phyloP scores from a whole-genome alignment of 1,284 basidiomycete species.

The Agroathelia rolfsii region DNA sequence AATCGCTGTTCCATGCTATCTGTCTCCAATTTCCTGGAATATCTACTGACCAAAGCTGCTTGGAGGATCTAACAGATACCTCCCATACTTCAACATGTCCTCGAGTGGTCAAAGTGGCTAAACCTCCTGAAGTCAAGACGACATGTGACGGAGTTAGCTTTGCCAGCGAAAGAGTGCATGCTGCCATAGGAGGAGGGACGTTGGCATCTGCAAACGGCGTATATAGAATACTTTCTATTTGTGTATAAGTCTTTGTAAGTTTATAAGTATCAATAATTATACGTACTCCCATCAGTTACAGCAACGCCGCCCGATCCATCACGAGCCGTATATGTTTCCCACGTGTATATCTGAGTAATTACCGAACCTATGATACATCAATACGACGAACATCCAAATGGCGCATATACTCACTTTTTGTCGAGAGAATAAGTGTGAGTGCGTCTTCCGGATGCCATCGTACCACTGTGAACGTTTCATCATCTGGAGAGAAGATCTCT shows the following conservation, averaged over 20 bases:
- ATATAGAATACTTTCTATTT: slow-evolving; percentile 61
- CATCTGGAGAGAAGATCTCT: slow-evolving; percentile 41
- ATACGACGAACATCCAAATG: neutral
- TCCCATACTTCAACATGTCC: no score
- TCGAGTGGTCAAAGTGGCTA: no score
- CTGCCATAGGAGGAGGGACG: slow-evolving; percentile 92
- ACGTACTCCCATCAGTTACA: slow-evolving; percentile 84
- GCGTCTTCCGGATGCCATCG: slow-evolving; percentile 85
- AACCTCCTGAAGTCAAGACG: no score
- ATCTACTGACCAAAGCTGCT: no score
- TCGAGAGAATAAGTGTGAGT: slow-evolving; percentile 60
- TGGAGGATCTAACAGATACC: no score
- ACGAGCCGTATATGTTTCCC: slow-evolving; percentile 73
- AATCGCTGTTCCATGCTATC: no score
- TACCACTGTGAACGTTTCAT: slow-evolving; percentile 55
- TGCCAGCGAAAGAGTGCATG: slow-evolving; percentile 54
- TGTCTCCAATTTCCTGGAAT: no score
- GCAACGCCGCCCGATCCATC: slow-evolving; percentile 79
- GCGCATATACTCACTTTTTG: slow-evolving; percentile 40
- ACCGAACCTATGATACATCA: slow-evolving; percentile 30
- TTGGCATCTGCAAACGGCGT: slow-evolving; percentile 94
- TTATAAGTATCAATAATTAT: slow-evolving; percentile 2
- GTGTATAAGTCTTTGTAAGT: slow-evolving; percentile 1
- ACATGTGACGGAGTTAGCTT: no score
- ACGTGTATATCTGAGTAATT: slow-evolving; percentile 59